These are phyloP conservation scores for Ceratocystis huliohia DNA, from an alignment of 2,329 filamentous ascomycete genomes.

Conservation along the genomic window DNA sequence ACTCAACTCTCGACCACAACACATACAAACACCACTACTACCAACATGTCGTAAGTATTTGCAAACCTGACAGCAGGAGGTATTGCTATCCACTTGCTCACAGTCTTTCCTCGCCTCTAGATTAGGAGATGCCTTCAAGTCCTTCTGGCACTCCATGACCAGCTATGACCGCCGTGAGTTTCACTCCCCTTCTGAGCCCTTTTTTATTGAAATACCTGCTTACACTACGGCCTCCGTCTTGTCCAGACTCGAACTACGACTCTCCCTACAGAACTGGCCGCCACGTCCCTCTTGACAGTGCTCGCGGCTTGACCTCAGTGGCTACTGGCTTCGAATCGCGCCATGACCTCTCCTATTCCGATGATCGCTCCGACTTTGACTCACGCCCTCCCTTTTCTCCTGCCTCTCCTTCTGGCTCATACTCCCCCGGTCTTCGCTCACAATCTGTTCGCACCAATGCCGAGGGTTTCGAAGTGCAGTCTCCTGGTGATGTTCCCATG, in stretches of 20 bases:
- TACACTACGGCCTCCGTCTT: background rate
- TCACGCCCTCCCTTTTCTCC: constrained; percentile 31
- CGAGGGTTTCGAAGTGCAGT: constrained; percentile 56
- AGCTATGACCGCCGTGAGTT: constrained; percentile 55
- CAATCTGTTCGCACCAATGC: constrained; percentile 52
- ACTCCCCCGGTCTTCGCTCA: constrained; percentile 84
- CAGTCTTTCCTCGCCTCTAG: constrained; percentile 29
- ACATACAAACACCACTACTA: background rate
- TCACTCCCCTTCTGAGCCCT: constrained; percentile 5
- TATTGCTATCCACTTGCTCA: constrained; percentile 5
- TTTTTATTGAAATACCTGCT: constrained; percentile 2
- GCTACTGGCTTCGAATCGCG: constrained; percentile 83
- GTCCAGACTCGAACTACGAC: constrained; percentile 75
- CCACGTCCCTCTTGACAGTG: constrained; percentile 77
- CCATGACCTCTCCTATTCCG: constrained; percentile 62
- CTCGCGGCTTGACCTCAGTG: constrained; percentile 73
- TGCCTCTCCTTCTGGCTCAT: constrained; percentile 43
- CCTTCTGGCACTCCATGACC: constrained; percentile 89
- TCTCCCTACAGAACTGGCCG: constrained; percentile 83
- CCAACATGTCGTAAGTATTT: constrained; percentile 17
- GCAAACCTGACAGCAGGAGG: background rate
- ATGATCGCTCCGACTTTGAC: constrained; percentile 34
- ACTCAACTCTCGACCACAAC: constrained; percentile 1
- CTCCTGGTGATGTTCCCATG: constrained; percentile 81
- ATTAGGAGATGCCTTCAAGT: constrained; percentile 62